phyloP scores from a whole-genome alignment of 805 yeast species.

The Martiniozyma abietophila region DNA sequence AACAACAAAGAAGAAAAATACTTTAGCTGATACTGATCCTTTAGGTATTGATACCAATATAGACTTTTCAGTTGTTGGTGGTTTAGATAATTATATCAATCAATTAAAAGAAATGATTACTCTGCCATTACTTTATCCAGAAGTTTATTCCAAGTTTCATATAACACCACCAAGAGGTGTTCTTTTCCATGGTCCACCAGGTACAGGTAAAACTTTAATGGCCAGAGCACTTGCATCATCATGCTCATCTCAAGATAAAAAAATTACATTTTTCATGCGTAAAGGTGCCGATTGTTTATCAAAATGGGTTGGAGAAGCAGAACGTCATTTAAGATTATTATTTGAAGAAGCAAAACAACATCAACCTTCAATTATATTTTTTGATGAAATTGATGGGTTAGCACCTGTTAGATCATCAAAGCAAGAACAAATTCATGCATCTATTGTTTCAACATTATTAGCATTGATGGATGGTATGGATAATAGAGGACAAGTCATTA shows the following conservation, averaged over 20 bases:
- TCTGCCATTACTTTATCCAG: slow-evolving; percentile 86
- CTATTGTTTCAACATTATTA: slow-evolving; percentile 87
- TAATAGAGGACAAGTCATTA: slow-evolving; percentile 95
- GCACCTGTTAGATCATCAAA: slow-evolving; percentile 97
- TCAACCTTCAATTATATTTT: slow-evolving; percentile 93
- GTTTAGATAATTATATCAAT: slow-evolving; percentile 80
- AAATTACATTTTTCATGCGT: slow-evolving; percentile 94
- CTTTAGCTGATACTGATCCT: slow-evolving; percentile 84
- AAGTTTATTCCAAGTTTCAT: slow-evolving; percentile 77
- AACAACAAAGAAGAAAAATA: slow-evolving; percentile 39
- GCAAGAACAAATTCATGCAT: slow-evolving; percentile 97
- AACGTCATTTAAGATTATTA: slow-evolving; percentile 78
- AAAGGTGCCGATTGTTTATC: slow-evolving; percentile 96
- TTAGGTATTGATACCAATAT: slow-evolving; percentile 62
- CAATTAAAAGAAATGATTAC: slow-evolving; percentile 97
- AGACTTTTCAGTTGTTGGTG: slow-evolving; percentile 76
- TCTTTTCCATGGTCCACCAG: slow-evolving; percentile 97
- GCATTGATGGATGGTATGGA: slow-evolving; percentile 99
- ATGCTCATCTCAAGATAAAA: slow-evolving; percentile 73
- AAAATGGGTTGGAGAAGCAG: slow-evolving; percentile 99
- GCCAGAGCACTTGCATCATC: slow-evolving; percentile 96
- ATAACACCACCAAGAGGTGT: slow-evolving; percentile 98
- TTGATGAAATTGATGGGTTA: slow-evolving; percentile 95
- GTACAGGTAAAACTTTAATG: slow-evolving; percentile 97
- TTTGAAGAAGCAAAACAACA: slow-evolving; percentile 95